phyloP scores from a whole-genome alignment of 192 early-diverging fungal genomes.

The Rhizoclosmatium globosum region DNA sequence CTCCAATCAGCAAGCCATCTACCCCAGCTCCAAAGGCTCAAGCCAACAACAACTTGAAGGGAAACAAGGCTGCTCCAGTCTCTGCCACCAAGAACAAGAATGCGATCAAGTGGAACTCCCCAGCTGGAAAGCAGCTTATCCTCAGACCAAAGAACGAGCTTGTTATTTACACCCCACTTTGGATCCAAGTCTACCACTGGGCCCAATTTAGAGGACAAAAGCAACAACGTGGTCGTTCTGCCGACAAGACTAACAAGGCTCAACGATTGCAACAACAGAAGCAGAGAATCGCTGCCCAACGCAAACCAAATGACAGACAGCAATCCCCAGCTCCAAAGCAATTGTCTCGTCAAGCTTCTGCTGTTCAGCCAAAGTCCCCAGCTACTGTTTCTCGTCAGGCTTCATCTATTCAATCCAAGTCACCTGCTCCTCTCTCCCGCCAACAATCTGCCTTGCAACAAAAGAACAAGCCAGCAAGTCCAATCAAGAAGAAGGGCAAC shows the following conservation, averaged over 20 bases:
- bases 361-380: not conserved
- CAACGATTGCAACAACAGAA: constrained; percentile 24
- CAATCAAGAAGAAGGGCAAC: constrained; percentile 19
- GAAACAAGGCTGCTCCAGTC: not conserved
- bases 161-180: constrained; percentile 26
- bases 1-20: not conserved
- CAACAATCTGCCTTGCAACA: not conserved
- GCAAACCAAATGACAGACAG: constrained; percentile 9
- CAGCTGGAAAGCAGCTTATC: no score
- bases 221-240: constrained; percentile 22
- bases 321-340: constrained; percentile 8
- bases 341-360: not conserved
- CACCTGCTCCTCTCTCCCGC: constrained; percentile 1
- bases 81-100: not conserved
- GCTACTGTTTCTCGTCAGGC: constrained; percentile 9
- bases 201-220: not conserved
- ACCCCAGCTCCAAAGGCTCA: not conserved
- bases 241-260: constrained; percentile 17
- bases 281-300: constrained; percentile 17
- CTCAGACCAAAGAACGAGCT: constrained; percentile 27
- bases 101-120: constrained; percentile 29
- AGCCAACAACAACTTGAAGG: not conserved
- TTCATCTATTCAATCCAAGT: not conserved
- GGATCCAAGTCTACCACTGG: constrained; percentile 29
- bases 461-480: constrained; percentile 7